phyloP scores from a whole-genome alignment of 148 eudicot genomes.

The Polygonum maritimum region DNA sequence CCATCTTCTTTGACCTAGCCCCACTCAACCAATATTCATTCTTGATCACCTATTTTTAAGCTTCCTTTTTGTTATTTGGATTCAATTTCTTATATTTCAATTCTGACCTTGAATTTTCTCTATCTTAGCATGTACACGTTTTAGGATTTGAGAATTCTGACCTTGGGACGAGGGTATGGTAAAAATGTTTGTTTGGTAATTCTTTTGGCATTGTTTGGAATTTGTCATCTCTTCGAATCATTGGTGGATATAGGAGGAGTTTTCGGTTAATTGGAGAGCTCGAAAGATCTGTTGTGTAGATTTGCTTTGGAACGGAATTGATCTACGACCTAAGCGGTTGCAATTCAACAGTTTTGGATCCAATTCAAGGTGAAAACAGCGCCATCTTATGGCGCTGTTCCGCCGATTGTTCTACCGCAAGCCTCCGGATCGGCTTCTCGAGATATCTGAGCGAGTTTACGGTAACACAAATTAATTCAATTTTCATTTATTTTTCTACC shows the following conservation, averaged over 20 bases:
- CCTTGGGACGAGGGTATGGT: background rate
- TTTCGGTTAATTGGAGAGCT: background rate
- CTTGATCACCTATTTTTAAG: background rate
- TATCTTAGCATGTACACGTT: background rate
- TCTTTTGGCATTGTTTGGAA: background rate
- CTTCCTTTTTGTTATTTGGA: background rate
- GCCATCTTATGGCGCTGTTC: constrained; percentile 24
- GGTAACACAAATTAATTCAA: constrained; percentile 17
- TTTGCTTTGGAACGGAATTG: constrained; percentile 8
- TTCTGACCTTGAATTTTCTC: background rate
- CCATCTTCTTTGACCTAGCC: background rate
- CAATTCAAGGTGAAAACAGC: constrained; percentile 8
- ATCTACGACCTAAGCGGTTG: background rate
- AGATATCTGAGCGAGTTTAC: constrained; percentile 32
- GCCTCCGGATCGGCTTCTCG: constrained; percentile 36
- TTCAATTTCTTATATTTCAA: background rate
- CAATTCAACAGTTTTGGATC: constrained; percentile 7
- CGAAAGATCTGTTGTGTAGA: background rate
- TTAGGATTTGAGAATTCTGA: background rate
- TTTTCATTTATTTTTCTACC: background rate
- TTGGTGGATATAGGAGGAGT: background rate
- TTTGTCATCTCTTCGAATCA: background rate
- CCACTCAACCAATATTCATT: background rate
- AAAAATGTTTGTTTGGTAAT: background rate
- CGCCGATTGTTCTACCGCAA: constrained; percentile 32